These are phyloP conservation scores for Zygosaccharomyces pseudorouxii DNA, from an alignment of 805 yeast genomes.

Conservation along the genomic window DNA sequence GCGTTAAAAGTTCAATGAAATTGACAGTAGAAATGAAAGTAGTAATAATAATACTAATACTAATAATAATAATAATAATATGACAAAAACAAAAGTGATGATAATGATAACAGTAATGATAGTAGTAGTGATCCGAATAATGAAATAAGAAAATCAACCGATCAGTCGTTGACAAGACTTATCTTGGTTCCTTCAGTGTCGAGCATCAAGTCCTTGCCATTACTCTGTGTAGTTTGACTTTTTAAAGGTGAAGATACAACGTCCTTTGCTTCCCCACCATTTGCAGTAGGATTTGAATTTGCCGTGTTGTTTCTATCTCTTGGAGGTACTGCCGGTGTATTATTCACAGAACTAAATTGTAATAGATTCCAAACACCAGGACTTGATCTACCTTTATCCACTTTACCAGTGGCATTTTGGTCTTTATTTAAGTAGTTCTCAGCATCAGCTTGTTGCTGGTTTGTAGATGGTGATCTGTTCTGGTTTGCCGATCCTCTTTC, in stretches of 20 bases:
- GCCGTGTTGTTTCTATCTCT: constrained; percentile 8
- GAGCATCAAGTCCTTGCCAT: constrained; percentile 24
- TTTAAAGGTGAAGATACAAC: constrained; percentile 29
- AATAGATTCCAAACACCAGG: constrained; percentile 95
- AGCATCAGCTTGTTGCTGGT: constrained; percentile 5
- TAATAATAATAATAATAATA: background rate
- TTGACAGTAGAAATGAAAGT: background rate
- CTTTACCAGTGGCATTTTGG: constrained; percentile 15
- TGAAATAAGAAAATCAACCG: background rate
- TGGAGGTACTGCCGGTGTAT: constrained; percentile 33
- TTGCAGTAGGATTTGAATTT: constrained; percentile 1
- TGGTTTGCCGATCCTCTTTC: constrained; percentile 45
- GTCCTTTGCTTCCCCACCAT: constrained; percentile 14
- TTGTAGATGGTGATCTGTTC: constrained; percentile 19
- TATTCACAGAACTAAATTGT: constrained; percentile 54
- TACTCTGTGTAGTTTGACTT: constrained; percentile 14
- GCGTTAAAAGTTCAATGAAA: background rate
- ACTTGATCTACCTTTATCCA: constrained; percentile 41
- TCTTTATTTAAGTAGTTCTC: constrained; percentile 13
- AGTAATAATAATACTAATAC: background rate
- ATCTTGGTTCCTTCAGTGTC: constrained; percentile 33
- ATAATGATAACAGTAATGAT: background rate
- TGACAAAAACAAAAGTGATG: no score
- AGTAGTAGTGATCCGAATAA: background rate
- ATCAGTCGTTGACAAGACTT: constrained; percentile 25